These are phyloP conservation scores for Thyridium curvatum DNA, from an alignment of 2,329 filamentous ascomycete genomes.

Conservation along the genomic window DNA sequence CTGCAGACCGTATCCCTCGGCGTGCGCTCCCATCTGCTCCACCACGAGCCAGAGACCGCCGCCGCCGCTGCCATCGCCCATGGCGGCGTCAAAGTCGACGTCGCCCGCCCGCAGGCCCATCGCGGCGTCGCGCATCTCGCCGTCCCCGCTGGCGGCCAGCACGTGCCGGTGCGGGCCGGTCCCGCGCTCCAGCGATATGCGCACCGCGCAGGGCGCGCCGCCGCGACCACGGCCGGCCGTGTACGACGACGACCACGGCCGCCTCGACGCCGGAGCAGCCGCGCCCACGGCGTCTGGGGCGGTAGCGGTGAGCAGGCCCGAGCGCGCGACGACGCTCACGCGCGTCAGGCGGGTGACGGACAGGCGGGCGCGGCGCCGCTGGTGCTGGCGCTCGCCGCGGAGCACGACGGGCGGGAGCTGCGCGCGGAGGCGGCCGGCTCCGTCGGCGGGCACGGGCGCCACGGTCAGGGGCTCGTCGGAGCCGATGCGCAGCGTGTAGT, in stretches of 20 bases:
- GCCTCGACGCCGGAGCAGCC: constrained; percentile 7
- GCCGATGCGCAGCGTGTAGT: constrained; percentile 67
- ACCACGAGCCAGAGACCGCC: constrained; percentile 73
- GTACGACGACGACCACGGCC: too few species aligned
- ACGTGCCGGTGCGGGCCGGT: constrained; percentile 61
- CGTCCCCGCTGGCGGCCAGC: constrained; percentile 62
- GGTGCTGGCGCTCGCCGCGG: constrained; percentile 18
- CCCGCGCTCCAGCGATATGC: constrained; percentile 67
- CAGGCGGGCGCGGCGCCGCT: constrained; percentile 32
- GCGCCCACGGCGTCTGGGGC: constrained; percentile 2
- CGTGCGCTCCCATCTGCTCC: constrained; percentile 59
- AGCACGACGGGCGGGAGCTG: constrained; percentile 40
- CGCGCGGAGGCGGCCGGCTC: constrained; percentile 65
- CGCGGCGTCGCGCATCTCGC: constrained; percentile 65
- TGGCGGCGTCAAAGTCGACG: constrained; percentile 66
- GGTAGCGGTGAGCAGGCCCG: constrained; percentile 7
- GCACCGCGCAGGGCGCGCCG: constrained; percentile 38
- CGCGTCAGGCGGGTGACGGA: constrained; percentile 47
- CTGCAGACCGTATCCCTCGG: constrained; percentile 35
- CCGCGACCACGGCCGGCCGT: constrained; percentile 13
- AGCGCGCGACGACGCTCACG: constrained; percentile 41
- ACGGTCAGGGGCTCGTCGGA: constrained; percentile 54
- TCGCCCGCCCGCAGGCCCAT: constrained; percentile 64
- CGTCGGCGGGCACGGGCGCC: constrained; percentile 60
- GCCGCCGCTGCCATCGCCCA: constrained; percentile 26